Percentiles rank a stretch among this genome's conserved stretches.
phyloP scores from a whole-genome alignment of 169 alveolate species.

The Plasmodium adleri region DNA sequence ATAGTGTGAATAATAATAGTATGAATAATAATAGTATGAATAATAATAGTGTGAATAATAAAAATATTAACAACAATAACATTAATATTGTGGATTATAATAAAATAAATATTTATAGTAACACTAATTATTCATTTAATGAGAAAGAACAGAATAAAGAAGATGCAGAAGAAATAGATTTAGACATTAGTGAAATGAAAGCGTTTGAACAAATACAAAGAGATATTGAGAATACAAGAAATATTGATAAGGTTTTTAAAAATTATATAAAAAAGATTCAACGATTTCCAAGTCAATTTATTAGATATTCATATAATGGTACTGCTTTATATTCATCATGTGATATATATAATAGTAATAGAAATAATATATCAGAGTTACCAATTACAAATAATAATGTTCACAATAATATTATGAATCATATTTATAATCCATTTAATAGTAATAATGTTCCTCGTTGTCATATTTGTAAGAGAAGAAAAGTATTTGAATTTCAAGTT shows the following conservation, averaged over 20 bases:
- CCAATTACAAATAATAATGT: background rate
- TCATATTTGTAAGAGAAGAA: constrained; percentile 37
- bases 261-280: constrained; percentile 25
- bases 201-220: constrained; percentile 53
- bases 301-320: constrained; percentile 51
- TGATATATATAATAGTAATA: background rate
- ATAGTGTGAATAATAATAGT: no score
- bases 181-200: constrained; percentile 45
- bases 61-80: no score
- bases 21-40: no score
- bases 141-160: no score
- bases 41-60: no score
- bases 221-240: constrained; percentile 14
- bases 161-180: background rate
- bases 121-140: no score
- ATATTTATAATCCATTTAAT: background rate
- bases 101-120: no score
- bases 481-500: constrained; percentile 54
- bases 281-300: constrained; percentile 38
- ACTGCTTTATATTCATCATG: constrained; percentile 10
- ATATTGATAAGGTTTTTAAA: constrained; percentile 21
- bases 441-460: constrained; percentile 14
- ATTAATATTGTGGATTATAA: no score
- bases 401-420: background rate
- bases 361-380: constrained; percentile 12